Conservation (phyloP, 305 asterid species). For the Petunia hybrid region DNA sequence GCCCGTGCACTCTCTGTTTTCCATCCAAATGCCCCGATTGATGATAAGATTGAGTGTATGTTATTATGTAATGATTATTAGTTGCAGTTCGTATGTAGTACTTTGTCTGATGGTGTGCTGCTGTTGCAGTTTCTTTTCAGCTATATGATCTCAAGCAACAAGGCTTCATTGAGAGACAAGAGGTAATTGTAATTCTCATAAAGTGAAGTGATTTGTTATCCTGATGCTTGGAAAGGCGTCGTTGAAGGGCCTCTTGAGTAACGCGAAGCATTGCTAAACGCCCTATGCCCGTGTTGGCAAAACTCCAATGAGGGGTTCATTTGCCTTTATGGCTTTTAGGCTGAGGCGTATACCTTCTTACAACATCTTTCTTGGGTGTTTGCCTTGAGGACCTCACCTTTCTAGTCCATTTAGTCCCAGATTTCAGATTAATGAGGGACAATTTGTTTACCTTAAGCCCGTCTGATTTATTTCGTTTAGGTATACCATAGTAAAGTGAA, state of each 20-base stretch:
- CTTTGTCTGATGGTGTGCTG: conserved; percentile 26
- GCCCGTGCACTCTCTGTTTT: conserved; percentile 98
- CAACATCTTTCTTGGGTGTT: conserved; percentile 8
- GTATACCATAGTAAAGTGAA: neutral
- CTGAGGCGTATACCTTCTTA: neutral
- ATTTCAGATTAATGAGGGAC: conserved; percentile 4
- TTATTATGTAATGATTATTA: conserved; percentile 32
- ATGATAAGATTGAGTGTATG: conserved; percentile 95
- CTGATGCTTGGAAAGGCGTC: neutral
- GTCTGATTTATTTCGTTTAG: neutral
- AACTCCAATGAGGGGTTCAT: neutral
- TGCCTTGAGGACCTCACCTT: neutral
- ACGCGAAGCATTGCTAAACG: neutral
- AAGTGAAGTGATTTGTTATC: neutral
- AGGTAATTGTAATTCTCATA: conserved; percentile 57
- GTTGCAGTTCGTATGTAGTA: conserved; percentile 8
- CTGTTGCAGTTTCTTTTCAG: conserved; percentile 90
- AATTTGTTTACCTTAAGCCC: neutral
- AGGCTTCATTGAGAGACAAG: conserved; percentile 98
- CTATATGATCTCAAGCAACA: conserved; percentile 99
- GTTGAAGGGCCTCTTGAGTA: conserved; percentile 5
- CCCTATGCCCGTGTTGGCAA: neutral
- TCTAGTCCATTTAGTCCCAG: neutral
- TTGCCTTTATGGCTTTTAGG: conserved; percentile 4
- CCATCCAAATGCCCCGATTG: conserved; percentile 98